Base-by-base conservation (phyloP, 1,139 yeast species). In the Spathaspora sp. region DNA sequence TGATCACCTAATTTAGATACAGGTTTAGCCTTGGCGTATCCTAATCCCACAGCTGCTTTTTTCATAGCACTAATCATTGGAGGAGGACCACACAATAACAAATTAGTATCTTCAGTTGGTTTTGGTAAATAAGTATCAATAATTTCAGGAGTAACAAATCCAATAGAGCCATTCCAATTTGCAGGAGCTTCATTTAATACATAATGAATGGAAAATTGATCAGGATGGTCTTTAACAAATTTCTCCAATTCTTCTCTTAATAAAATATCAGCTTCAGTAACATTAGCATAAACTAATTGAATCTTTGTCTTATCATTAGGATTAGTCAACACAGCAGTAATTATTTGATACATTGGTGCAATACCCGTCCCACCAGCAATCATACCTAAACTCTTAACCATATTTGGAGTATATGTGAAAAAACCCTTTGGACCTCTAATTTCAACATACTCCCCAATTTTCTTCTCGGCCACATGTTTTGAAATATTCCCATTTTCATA, bases 351-450 rank as follows among this genome's bases (percentile, higher is more conserved):
- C 76, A 91, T 78, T 51, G 98, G 99, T 26, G 97, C 89, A 68
- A 93, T 89, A 68, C 98, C 98, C 42, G 95, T 80, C 62, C 99
- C 99, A 57, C 97, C 99, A 56, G 97, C 98, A 59, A 93, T 77
- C 73, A 93, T 78, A 46, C 87, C 86, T 61, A 95, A 80, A 53
- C 82, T 76, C 59, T 86, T 81, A 70, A 81, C 93, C 71, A 84
- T 81, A 76, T 91, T 91, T 57, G 93, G 87, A 47, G 82, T 76
- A 72, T 91, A 91, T 51, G 83, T 80, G 76, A 89, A 91, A 59
- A 84, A 84, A 7, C 99, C 99, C 71, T 89, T 89, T 59, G 99
- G 99, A 25, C 99, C 99, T 60, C 90, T 81, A 50, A 74, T 69
- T 42, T 72, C 72, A 45, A 74, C 67, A 42, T 68, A 61, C 52